These are phyloP conservation scores for Lithospermum erythrorhizon DNA, from an alignment of 257 asterid genomes.

Conservation along the genomic window DNA sequence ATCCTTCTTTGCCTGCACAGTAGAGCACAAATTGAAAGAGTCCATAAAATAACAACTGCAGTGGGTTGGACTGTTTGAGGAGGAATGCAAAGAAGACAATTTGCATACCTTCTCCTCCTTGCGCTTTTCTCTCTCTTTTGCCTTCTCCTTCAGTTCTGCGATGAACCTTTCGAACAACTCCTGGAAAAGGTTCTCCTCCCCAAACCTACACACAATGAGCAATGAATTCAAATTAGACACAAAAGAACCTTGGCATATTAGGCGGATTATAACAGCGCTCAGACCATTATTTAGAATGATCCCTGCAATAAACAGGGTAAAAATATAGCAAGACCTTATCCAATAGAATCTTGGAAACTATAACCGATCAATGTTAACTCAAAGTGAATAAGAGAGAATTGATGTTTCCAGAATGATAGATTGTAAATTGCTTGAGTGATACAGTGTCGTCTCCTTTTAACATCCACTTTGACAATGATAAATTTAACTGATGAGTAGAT, in stretches of 20 bases:
- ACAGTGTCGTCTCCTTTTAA: too few species aligned
- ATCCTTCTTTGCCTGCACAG: conserved; percentile 61
- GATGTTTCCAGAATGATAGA: too few species aligned
- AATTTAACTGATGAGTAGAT: background rate
- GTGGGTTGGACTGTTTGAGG: background rate
- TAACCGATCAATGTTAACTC: background rate
- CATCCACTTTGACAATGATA: background rate
- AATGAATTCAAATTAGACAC: conserved; percentile 7
- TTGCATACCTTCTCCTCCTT: conserved; percentile 66
- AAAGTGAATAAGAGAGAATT: background rate
- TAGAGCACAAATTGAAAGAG: too few species aligned
- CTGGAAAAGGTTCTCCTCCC: conserved; percentile 52
- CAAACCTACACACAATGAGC: conserved; percentile 46
- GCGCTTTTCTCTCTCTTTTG: conserved; percentile 77
- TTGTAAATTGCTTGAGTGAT: too few species aligned
- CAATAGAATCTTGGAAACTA: background rate
- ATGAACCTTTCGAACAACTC: conserved; percentile 56
- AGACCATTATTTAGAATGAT: too few species aligned
- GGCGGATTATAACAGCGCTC: background rate
- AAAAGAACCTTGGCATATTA: background rate
- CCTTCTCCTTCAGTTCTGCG: conserved; percentile 53
- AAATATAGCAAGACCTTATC: background rate
- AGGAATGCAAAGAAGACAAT: background rate
- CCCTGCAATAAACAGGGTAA: background rate
- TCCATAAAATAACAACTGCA: background rate